Evolutionary conservation across 148 eudicot species (phyloP), one percentile per base, ranked within the genome.

Genomic region (Vaccinium macrocarpon): DNA sequence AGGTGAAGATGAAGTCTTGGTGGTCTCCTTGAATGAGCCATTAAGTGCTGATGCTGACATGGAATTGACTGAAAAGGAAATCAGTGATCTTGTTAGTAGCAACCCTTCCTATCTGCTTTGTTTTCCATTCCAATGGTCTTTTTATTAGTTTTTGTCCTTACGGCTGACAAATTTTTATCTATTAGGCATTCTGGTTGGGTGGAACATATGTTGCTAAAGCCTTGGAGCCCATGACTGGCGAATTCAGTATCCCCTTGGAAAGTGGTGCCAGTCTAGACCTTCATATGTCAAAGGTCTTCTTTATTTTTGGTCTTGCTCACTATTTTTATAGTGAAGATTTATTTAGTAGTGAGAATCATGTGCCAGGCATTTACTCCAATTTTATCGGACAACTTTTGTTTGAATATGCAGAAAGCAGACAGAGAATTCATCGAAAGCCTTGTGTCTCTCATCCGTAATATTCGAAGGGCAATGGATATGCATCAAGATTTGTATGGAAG

Each of bases 131-230:
- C 46, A 23, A 14, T 86, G 50, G 7, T 52, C 76, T 35, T 38
- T 27, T 27, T 27, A 5, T 49, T 32, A 10, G 32, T 82, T 79
- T 49, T 64, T 64, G 74, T 66, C 71, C 27, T 8, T 85, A 29
- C 61, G 48, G 51, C 23, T 73, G 62, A 64, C 23, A 16, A 57
- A 35, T 78, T 82, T 74, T 84, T 21, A 76, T 32, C 80, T 59
- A 68, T 71, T 87, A 97, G 99, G 99, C 98, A 78, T 90, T 91
- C 80, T 91, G 91, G 92, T 88, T 95, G 89, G 98, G 94, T 82
- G 99, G 98, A 57, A 88, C 96, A 50, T 92, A 92, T 82, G 87
- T 88, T 66, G 87, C 88, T 82, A 86, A 86, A 84, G 85, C 86
- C 76, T 84, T 84, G 75, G 86, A 88, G 86, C 86, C 93, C n/a